Evolutionary conservation across 768 basidiomycete genomes (phyloP).

Genomic region (Auriscalpium microsporum): DNA sequence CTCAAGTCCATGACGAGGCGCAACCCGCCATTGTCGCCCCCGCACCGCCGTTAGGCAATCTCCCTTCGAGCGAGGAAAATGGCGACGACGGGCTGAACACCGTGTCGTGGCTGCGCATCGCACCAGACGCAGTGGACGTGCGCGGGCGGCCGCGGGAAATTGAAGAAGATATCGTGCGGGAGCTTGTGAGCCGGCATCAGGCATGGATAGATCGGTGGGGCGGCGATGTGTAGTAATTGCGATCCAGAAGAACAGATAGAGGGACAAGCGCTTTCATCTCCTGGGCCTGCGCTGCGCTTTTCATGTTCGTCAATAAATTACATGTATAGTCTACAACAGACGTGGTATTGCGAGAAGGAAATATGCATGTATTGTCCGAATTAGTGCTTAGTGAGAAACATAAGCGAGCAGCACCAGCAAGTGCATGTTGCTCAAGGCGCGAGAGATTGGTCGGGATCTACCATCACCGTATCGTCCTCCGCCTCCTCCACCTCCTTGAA

Average conservation of each 20-base stretch:
- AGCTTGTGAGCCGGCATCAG: slow-evolving; percentile 66
- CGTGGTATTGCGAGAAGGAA: neutral
- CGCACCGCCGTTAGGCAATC: too few relatives aligned
- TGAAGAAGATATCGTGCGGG: slow-evolving; percentile 81
- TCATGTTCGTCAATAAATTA: too few relatives aligned
- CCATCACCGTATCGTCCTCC: neutral
- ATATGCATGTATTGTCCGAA: too few relatives aligned
- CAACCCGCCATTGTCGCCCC: too few relatives aligned
- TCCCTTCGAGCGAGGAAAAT: too few relatives aligned
- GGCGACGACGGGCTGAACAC: slow-evolving; percentile 23
- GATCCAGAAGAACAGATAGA: too few relatives aligned
- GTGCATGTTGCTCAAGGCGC: neutral
- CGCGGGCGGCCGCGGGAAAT: slow-evolving; percentile 57
- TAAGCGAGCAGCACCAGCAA: too few relatives aligned
- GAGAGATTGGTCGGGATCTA: neutral
- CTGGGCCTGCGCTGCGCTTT: too few relatives aligned
- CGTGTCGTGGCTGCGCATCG: slow-evolving; percentile 61
- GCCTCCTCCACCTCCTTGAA: slow-evolving; percentile 3
- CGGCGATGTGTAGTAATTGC: too few relatives aligned
- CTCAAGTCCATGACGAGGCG: slow-evolving; percentile 7
- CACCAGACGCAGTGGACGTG: slow-evolving; percentile 25
- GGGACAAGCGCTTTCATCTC: too few relatives aligned
- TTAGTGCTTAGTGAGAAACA: too few relatives aligned
- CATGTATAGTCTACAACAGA: neutral
- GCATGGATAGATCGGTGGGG: slow-evolving; percentile 44